Evolutionary conservation across 495 filamentous ascomycete species (phyloP), one percentile per base, ranked within the genome.

Genomic region (Trypethelium eluteriae): DNA sequence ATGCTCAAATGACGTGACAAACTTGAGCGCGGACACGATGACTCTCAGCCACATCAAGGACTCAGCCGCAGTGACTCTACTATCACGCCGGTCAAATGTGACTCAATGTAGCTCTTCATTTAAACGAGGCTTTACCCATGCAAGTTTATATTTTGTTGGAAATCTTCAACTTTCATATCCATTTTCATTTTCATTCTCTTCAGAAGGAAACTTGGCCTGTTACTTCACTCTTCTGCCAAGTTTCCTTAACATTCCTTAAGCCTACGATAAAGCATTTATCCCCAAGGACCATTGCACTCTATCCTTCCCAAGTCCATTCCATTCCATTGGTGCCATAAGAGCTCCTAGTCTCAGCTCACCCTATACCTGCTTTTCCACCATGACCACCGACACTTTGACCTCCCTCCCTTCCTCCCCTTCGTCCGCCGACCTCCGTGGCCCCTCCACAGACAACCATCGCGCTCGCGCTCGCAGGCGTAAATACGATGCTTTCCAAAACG

Each of bases 371-470:
- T 36, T 9, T 14, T 9, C n/a, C 5, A 34, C 32, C 53, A 59
- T 3, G 5, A 59, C 32, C 25, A 16, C 9, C 5, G 18, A n/a
- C 7, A 36, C 53, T 4, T 35, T 9, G 7, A 59, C 53, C 53
- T 2, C 18, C 53, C 34, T 7, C 11, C n/a, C 53, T 5, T 35
- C 32, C 25, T 9, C 3, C 53, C 2, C 32, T 18, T 3, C 25
- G 25, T 59, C 25, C 53, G 53, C 53, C 2, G 53, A 59, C 53
- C 53, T 59, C 53, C 53, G 53, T 9, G 53, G 25, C 32, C 53
- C 53, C 53, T 59, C 53, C 53, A 36, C 14, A 6, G 53, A 59
- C n/a, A 36, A 7, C 32, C 18, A 36, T 9, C 53, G 53, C 53
- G 34, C 36, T 18, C 53, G 53, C 25, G 53, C 53, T 5, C 53